Evolutionary conservation across 202 grass and related monocot species (phyloP), one percentile per base, ranked within the genome.

Genomic region (Tripidium arundinaceum): DNA sequence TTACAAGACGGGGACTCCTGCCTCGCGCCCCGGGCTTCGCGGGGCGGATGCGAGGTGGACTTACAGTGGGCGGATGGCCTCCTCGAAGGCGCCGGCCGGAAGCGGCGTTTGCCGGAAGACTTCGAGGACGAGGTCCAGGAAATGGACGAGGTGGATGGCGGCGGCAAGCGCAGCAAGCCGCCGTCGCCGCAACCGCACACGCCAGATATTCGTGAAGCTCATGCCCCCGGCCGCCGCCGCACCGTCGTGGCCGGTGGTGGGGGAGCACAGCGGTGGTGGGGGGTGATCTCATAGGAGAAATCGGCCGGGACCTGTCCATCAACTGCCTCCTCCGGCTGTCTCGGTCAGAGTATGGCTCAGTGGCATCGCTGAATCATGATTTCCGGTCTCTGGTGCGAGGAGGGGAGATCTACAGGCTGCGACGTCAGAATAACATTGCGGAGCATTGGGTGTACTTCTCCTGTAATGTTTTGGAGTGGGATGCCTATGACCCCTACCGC

Each of bases 381-480:
- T 97, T 97, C 75, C 71, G 75, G 5, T 89, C 79, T 7, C 68
- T 97, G 34, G 82, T 97, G 45, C 81, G 81, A 28, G 60, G 54
- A 29, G 90, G 90, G 5, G 90, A 91, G 72, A 87, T 97, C 74
- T 97, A 97, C 72, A 27, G 60, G 70, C 68, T 97, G 63, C 80
- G 93, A 11, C 82, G 84, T 39, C 78, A 80, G 75, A 75, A 78
- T 59, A 74, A 78, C 24, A 83, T 97, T 18, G 64, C 85, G 1
- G 90, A 97, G 79, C 86, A 97, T 63, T 97, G 94, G 94, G 82
- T 97, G 57, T 97, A 97, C 73, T 97, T 91, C 86, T 97, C 90
- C 29, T 93, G 90, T 82, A 91, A 89, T 81, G 84, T 87, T 29
- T 74, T 87, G 33, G 90, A 93, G 54, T 97, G 90, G 94, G 86